Evolutionary conservation across 2,329 filamentous ascomycete species (phyloP).

Genomic region (Aureobasidium sp.): DNA sequence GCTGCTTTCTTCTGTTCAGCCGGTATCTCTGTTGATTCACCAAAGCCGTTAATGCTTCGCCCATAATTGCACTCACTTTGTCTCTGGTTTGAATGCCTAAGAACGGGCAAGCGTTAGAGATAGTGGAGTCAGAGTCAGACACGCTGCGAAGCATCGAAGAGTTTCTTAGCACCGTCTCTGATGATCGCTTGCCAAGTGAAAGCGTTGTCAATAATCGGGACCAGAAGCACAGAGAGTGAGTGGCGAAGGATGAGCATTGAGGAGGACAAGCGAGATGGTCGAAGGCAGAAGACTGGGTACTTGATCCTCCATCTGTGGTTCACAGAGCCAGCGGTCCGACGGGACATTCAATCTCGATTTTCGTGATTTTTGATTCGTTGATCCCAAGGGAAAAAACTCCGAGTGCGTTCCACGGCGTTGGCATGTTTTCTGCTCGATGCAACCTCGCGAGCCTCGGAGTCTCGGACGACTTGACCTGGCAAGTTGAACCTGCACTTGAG

Average conservation of each 20-base stretch:
- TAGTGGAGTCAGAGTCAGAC: background rate
- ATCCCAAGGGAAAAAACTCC: background rate
- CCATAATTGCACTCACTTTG: background rate
- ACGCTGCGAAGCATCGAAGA: background rate
- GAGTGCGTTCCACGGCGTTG: background rate
- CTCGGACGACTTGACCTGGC: background rate
- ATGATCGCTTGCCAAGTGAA: background rate
- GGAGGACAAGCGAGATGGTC: background rate
- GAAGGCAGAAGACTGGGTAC: constrained; percentile 2
- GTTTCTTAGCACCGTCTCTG: background rate
- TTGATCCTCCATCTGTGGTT: background rate
- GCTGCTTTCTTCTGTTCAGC: background rate
- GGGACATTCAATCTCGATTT: background rate
- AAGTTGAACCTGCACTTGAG: background rate
- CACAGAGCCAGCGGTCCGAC: background rate
- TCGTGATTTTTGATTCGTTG: background rate
- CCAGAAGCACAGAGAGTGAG: background rate
- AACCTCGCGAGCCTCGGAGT: background rate
- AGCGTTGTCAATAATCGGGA: background rate
- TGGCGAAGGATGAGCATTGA: background rate
- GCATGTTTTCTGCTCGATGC: background rate
- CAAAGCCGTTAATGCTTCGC: background rate
- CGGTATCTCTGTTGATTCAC: background rate
- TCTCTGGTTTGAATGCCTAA: background rate
- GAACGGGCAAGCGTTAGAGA: background rate